Base-by-base conservation (phyloP, 1,284 basidiomycete genomes). In the Apiotrichum brassicae region DNA sequence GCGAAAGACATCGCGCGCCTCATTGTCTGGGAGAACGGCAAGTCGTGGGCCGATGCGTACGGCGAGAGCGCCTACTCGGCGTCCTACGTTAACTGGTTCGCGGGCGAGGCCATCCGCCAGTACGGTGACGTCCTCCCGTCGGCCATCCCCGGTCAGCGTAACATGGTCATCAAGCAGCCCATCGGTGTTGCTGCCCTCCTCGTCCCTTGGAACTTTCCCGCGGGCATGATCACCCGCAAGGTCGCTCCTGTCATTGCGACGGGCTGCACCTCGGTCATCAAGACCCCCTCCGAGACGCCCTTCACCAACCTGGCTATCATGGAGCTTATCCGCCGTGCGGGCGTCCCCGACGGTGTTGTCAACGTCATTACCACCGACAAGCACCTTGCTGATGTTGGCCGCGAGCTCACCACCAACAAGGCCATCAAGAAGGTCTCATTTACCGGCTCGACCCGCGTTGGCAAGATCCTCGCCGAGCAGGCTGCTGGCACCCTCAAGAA, bases 201-300 rank as follows among this genome's bases (percentile, higher is more conserved):
- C 46, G 75, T 76, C 8, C 69, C 69, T 11, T 69, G 72, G 88
- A 92, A 93, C 72, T 94, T 95, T 76, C 91, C 91, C 7, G 90
- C 87, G 20, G 92, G 90, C 2, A 34, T 46, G 44, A 34, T 43
- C 22, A 77, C 78, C 2, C 71, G 79, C 39, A 81, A 81, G 64
- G 60, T 79, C 34, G 77, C 72, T 2, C 78, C 80, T 1, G 79
- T 78, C 36, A 81, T 98, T 16, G 89, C 92, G 9, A 92, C 92
- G 16, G 95, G 95, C 22, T 98, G 95, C 72, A 97, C 94, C 0
- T 80, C 84, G 1, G 93, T 99, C 48, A 83, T 97, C 73, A 98
- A 99, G 69, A 92, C 93, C 3, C 86, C 95, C 2, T 82, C 92
- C 1, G 94, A 99, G 75, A 93, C 95, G 0, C 95, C 95, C 0